phyloP scores from a whole-genome alignment of 2,329 filamentous ascomycete genomes.

The Rhinocladiella similis region DNA sequence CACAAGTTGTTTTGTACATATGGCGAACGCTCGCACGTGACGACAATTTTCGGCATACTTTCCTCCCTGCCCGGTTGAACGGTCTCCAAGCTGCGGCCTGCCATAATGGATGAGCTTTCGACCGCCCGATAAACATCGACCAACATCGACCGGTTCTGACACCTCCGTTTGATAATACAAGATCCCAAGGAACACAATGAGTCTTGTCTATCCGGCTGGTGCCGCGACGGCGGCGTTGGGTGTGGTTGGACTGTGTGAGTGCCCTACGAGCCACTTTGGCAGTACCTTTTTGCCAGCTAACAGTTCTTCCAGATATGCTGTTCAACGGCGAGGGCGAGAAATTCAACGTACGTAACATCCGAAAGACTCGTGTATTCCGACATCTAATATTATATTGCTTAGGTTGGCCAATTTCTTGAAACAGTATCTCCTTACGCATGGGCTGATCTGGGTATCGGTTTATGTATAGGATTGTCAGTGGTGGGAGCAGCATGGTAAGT shows the following conservation, averaged over 20 bases:
- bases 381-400: slow-evolving; percentile 7
- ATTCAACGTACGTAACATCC: slow-evolving; percentile 71
- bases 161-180: background rate
- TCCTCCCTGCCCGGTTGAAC: background rate
- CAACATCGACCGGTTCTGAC: background rate
- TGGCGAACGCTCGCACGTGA: slow-evolving; percentile 10
- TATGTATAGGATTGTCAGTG: slow-evolving; percentile 95
- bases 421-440: slow-evolving; percentile 91
- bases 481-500: slow-evolving; percentile 93
- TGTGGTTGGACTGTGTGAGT: slow-evolving; percentile 78
- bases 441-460: slow-evolving; percentile 84
- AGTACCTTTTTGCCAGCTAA: slow-evolving; percentile 6
- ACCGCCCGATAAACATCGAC: slow-evolving; percentile 3
- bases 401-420: slow-evolving; percentile 93
- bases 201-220: slow-evolving; percentile 69
- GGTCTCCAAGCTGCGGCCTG: slow-evolving; percentile 21
- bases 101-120: slow-evolving; percentile 9
- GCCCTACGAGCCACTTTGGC: background rate
- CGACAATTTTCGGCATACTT: slow-evolving; percentile 8
- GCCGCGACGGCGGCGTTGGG: slow-evolving; percentile 67
- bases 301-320: slow-evolving; percentile 76
- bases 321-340: slow-evolving; percentile 94
- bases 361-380: background rate
- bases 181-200: slow-evolving; percentile 56
- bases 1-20: too few relatives aligned